Conservation (phyloP, 164 flowering plant species). For the Macadamia integrifolia region DNA sequence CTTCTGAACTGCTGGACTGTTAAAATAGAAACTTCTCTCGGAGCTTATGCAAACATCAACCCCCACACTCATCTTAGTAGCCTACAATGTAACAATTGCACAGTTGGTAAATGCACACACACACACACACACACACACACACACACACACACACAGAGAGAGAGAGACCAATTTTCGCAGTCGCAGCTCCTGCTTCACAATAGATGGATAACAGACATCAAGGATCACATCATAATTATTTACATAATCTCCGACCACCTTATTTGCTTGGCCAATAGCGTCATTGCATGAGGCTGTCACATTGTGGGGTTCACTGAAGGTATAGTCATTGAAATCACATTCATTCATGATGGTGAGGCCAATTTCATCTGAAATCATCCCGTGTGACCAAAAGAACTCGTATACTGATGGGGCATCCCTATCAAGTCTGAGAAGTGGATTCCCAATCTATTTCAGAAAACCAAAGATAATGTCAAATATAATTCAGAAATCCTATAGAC, state of each 20-base stretch:
- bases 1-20: slow-evolving; percentile 86
- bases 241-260: slow-evolving; percentile 63
- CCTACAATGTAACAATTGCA: slow-evolving; percentile 35
- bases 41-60: slow-evolving; percentile 88
- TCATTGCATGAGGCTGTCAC: slow-evolving; percentile 41
- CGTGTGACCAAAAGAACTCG: slow-evolving; percentile 93
- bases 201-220: slow-evolving; percentile 88
- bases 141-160: not conserved
- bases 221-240: slow-evolving; percentile 80
- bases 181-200: slow-evolving; percentile 88
- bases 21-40: slow-evolving; percentile 75
- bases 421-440: slow-evolving; percentile 83
- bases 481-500: not conserved
- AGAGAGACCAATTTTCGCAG: slow-evolving; percentile 55
- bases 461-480: not conserved
- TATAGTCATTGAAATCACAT: slow-evolving; percentile 79
- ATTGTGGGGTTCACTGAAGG: slow-evolving; percentile 55
- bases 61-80: slow-evolving; percentile 80
- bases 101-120: not conserved
- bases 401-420: slow-evolving; percentile 64
- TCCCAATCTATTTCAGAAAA: slow-evolving; percentile 59
- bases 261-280: slow-evolving; percentile 48
- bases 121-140: no score
- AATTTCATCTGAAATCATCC: slow-evolving; percentile 94
- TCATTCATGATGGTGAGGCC: slow-evolving; percentile 68